Evolutionary conservation across 1,139 yeast genomes (phyloP).

Genomic region (Taphrina deformans): DNA sequence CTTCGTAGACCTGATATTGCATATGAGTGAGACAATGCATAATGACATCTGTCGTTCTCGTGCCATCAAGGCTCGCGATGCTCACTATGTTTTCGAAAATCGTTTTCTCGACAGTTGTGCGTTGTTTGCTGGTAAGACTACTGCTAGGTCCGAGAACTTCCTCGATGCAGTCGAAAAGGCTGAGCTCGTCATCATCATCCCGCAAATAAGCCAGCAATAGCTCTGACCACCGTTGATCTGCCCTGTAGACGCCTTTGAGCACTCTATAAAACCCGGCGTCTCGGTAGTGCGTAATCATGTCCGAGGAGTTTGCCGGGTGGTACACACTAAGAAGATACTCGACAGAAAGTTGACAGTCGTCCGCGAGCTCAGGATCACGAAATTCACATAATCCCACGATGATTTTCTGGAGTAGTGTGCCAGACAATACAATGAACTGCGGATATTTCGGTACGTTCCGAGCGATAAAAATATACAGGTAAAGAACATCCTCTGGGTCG

Average conservation of each 20-base stretch:
- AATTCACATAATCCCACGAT: conserved; percentile 56
- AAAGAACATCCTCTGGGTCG: conserved; percentile 48
- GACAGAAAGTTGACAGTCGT: conserved; percentile 71
- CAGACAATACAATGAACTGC: conserved; percentile 73
- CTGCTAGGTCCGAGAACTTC: conserved; percentile 41
- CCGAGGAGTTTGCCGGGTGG: conserved; percentile 55
- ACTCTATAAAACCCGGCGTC: conserved; percentile 60
- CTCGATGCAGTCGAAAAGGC: conserved; percentile 42
- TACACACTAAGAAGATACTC: conserved; percentile 65
- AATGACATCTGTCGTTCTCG: conserved; percentile 40
- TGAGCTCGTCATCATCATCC: conserved; percentile 37
- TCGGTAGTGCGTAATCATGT: conserved; percentile 55
- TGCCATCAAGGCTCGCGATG: conserved; percentile 38
- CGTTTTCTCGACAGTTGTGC: conserved; percentile 31
- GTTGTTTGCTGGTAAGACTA: conserved; percentile 30
- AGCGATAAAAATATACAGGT: conserved; percentile 67
- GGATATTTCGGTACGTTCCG: conserved; percentile 75
- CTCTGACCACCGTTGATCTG: conserved; percentile 56
- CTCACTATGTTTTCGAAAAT: conserved; percentile 36
- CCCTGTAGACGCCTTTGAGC: conserved; percentile 57
- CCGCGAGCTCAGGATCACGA: conserved; percentile 46
- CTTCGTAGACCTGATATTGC: conserved; percentile 39
- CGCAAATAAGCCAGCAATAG: conserved; percentile 52
- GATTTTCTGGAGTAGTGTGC: conserved; percentile 54
- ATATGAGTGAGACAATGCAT: conserved; percentile 42